phyloP scores from a whole-genome alignment of 768 basidiomycete species.

The Leccinum truebloodii region DNA sequence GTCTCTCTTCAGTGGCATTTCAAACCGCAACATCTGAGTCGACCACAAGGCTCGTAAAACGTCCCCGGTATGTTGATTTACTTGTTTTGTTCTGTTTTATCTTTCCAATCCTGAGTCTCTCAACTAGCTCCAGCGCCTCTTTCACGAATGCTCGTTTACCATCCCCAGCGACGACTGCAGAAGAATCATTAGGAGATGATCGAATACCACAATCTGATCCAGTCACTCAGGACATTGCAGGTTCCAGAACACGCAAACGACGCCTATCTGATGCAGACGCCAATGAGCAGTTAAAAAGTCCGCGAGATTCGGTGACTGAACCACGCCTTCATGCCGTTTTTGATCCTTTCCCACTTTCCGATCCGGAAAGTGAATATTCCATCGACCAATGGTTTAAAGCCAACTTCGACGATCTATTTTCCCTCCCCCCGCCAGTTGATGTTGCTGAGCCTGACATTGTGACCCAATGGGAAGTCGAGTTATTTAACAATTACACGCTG shows the following conservation, averaged over 20 bases:
- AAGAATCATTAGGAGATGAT: neutral
- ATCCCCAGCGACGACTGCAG: neutral
- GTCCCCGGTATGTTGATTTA: neutral
- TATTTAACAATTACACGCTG: conserved; percentile 30
- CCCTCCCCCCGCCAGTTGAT: neutral
- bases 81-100: too few species aligned
- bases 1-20: neutral
- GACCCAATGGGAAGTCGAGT: conserved; percentile 33
- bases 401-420: conserved; percentile 25
- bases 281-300: too few species aligned
- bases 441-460: conserved; percentile 26
- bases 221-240: neutral
- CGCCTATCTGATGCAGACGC: conserved; percentile 39
- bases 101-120: too few species aligned
- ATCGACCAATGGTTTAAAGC: conserved; percentile 40
- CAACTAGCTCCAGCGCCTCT: neutral
- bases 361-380: conserved; percentile 17
- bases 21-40: too few species aligned
- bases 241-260: neutral
- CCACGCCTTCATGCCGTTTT: conserved; percentile 32
- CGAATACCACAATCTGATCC: neutral
- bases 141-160: neutral
- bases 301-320: too few species aligned
- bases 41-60: neutral
- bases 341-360: conserved; percentile 21